Base-by-base conservation (phyloP, 2,329 filamentous ascomycete species). In the Paecilomyces formosus region DNA sequence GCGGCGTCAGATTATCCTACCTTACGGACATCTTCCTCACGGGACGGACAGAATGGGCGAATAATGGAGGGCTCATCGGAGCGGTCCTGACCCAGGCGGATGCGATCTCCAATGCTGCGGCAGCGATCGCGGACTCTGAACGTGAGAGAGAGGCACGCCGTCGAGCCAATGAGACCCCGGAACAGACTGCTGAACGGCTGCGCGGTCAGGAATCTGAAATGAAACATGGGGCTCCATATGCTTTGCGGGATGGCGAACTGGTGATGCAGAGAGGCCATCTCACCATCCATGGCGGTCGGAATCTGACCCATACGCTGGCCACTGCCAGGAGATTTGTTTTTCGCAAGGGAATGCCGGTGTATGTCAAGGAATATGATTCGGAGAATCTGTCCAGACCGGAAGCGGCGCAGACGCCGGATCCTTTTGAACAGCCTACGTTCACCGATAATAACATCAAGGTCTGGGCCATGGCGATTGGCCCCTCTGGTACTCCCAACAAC, bases 41-140 rank as follows among this genome's bases (percentile, higher is more conserved):
- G 0, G 94, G 94, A 2, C 81, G 80, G 49, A 84, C 89, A 49
- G 81, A 85, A 70, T 97, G 92, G 91, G 76, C 79, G 30, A 89
- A 85, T 66, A 83, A 84, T 33, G 94, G 94, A 58, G 94, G 94
- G 3, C 76, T 97, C 62, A 78, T 96, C 61, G 94, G 94, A 56
- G 84, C 92, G 78, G 82, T 97, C 58, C 81, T 99, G 63, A 95
- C 90, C 3, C 73, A 96, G 59, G 91, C 92, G 28, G 91, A 94
- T 72, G 75, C 82, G 5, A 73, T 83, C 22, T 77, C 82, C 5
- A 72, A 76, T 15, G 71, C 79, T 1, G 78, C 76, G 51, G 69
- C 72, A 57, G 79, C 79, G 35, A 76, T 74, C 57, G 78, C 81
- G 61, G 71, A 73, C 7, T 59, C 70, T 4, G 68, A 68, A 21